A percentile compares a stretch with the other conserved stretches of the same genome.
Evolutionary conservation across 371 early-diverging fungal genomes (phyloP).

Genomic region (Saksenaea vasiformis): DNA sequence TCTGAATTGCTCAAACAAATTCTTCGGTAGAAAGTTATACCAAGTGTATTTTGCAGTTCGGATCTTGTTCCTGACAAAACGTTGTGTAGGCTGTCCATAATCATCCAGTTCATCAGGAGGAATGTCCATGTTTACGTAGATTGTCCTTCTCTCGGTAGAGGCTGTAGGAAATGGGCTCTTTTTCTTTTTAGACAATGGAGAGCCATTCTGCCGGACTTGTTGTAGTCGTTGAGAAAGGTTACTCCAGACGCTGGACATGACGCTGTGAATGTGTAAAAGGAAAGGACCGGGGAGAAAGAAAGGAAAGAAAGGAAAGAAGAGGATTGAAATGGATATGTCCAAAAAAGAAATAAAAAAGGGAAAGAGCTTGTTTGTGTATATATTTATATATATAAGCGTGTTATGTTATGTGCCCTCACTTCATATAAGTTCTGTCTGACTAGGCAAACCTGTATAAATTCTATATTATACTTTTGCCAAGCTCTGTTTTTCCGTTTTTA

Average conservation of each 20-base stretch:
- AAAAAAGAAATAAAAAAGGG: not conserved
- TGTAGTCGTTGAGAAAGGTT: constrained; percentile 14
- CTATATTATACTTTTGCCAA: too few species aligned
- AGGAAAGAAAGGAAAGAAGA: not conserved
- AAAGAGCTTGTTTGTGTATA: not conserved
- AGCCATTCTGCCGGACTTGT: constrained; percentile 6
- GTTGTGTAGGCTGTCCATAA: constrained; percentile 37
- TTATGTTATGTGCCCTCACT: not conserved
- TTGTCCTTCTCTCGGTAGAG: constrained; percentile 39
- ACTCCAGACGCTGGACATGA: constrained; percentile 14
- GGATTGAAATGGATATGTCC: not conserved
- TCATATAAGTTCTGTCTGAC: not conserved
- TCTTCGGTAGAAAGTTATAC: constrained; percentile 90
- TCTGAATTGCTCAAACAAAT: constrained; percentile 91
- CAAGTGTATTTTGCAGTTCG: constrained; percentile 85
- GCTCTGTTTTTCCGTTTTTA: not conserved
- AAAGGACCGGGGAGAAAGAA: constrained; percentile 19
- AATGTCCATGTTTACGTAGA: constrained; percentile 51
- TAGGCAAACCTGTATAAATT: too few species aligned
- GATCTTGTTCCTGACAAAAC: constrained; percentile 66
- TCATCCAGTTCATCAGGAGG: constrained; percentile 41
- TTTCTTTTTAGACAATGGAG: constrained; percentile 10
- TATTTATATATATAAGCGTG: not conserved
- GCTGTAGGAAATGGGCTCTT: constrained; percentile 41
- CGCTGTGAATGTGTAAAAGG: constrained; percentile 10